Percentiles rank a stretch among this genome's conserved stretches.
Conservation (phyloP, 441 rosid genomes). For the Bocquillonia castaneifolia region DNA sequence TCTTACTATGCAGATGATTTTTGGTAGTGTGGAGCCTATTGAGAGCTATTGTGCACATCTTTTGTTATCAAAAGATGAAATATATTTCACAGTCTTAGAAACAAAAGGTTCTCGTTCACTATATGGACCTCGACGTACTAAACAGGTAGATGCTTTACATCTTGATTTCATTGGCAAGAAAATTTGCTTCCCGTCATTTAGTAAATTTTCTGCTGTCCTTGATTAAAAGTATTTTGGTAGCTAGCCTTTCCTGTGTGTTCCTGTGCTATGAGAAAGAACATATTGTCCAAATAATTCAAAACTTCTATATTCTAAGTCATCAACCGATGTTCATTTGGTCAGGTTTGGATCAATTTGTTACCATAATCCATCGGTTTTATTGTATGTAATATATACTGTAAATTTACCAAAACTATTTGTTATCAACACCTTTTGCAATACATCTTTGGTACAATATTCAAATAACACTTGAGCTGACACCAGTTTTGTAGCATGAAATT, state of each 20-base stretch:
- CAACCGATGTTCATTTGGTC: neutral
- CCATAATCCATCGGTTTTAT: neutral
- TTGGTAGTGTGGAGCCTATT: slow-evolving; percentile 74
- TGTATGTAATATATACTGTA: neutral
- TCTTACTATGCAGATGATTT: slow-evolving; percentile 63
- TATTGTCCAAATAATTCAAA: neutral
- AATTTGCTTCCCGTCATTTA: neutral
- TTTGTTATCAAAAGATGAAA: slow-evolving; percentile 75
- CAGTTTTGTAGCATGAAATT: neutral
- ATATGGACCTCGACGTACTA: slow-evolving; percentile 69
- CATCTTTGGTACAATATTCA: neutral
- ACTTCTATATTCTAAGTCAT: neutral
- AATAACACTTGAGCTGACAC: neutral
- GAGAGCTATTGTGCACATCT: slow-evolving; percentile 95
- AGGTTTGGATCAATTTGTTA: neutral
- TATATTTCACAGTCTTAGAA: slow-evolving; percentile 64
- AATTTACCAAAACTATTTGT: neutral
- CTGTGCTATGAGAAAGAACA: neutral
- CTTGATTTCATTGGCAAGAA: slow-evolving; percentile 11
- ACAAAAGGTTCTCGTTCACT: slow-evolving; percentile 59
- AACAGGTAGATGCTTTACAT: slow-evolving; percentile 44
- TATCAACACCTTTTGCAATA: neutral
- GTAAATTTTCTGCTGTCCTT: neutral
- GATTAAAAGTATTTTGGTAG: neutral
- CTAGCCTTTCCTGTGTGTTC: neutral